A percentile compares a stretch with the other conserved stretches of the same genome.
Evolutionary conservation across 352 stramenopile genomes (phyloP).

Genomic region (Phytophthora pinifolia): DNA sequence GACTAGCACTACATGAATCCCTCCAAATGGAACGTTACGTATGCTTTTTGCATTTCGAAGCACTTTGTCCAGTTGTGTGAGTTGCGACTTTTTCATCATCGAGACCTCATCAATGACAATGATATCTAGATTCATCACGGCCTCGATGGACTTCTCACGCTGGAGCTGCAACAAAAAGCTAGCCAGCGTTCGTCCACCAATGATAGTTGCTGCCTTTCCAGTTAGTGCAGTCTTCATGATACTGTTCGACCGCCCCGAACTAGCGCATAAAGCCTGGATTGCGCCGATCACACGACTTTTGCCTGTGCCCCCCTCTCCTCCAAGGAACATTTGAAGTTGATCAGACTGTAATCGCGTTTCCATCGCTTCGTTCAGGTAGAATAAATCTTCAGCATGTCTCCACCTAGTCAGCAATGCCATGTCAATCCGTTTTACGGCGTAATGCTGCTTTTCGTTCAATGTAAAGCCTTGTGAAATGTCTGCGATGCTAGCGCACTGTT

Average conservation of each 20-base stretch:
- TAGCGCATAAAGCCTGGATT: background rate
- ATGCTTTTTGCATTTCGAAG: no score
- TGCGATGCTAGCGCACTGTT: background rate
- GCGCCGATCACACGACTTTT: slow-evolving; percentile 6
- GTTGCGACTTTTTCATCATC: slow-evolving; percentile 6
- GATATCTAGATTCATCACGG: background rate
- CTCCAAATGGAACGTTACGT: slow-evolving; percentile 1
- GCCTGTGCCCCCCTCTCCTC: background rate
- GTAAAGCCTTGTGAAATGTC: background rate
- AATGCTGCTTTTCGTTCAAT: slow-evolving; percentile 4
- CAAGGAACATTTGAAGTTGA: slow-evolving; percentile 6
- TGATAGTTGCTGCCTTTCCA: slow-evolving; percentile 1
- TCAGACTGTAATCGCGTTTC: background rate
- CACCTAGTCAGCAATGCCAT: slow-evolving; percentile 1
- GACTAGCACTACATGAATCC: no score
- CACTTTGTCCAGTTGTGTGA: background rate
- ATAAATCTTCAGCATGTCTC: background rate
- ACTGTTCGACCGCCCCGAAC: background rate
- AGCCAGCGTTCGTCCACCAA: background rate
- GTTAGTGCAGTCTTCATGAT: background rate
- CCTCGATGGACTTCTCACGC: background rate
- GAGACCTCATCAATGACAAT: slow-evolving; percentile 2
- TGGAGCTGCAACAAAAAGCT: slow-evolving; percentile 1
- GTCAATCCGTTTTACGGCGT: background rate
- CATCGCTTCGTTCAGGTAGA: background rate